A percentile compares a stretch with the other conserved stretches of the same genome.
phyloP scores from a whole-genome alignment of 2,329 filamentous ascomycete species.

The Arthrobotrys conoides region DNA sequence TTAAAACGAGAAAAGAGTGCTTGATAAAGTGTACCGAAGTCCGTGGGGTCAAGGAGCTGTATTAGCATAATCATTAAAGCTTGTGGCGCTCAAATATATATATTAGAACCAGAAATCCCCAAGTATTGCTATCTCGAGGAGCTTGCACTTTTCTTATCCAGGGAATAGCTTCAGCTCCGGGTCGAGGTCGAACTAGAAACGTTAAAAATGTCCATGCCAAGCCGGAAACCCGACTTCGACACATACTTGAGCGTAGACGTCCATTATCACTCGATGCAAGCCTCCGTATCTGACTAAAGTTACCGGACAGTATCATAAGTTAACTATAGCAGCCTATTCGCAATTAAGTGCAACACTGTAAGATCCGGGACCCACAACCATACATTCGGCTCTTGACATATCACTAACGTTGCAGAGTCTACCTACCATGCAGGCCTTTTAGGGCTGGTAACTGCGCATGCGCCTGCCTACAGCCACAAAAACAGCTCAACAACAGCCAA shows the following conservation, averaged over 20 bases:
- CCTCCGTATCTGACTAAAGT: background rate
- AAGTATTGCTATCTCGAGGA: background rate
- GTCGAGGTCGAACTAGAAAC: slow-evolving; percentile 1
- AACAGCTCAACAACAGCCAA: too few relatives aligned
- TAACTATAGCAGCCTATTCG: background rate
- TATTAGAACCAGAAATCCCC: background rate
- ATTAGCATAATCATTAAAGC: background rate
- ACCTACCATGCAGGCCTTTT: background rate
- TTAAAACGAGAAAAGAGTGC: background rate
- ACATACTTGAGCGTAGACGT: background rate
- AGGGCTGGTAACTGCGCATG: background rate
- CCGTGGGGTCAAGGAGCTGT: background rate
- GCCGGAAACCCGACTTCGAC: slow-evolving; percentile 2
- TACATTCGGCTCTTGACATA: background rate
- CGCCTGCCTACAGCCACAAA: too few relatives aligned
- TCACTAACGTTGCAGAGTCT: too few relatives aligned
- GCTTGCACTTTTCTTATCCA: background rate
- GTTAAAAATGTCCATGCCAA: slow-evolving; percentile 7
- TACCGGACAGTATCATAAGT: background rate
- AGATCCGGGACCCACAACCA: background rate
- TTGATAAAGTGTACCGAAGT: background rate
- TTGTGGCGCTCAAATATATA: background rate
- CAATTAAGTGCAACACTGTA: background rate
- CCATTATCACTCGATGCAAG: background rate
- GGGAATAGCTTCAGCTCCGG: slow-evolving; percentile 1